These are phyloP conservation scores for Cydonia oblonga DNA, from an alignment of 331 rosid genomes.

Conservation along the genomic window DNA sequence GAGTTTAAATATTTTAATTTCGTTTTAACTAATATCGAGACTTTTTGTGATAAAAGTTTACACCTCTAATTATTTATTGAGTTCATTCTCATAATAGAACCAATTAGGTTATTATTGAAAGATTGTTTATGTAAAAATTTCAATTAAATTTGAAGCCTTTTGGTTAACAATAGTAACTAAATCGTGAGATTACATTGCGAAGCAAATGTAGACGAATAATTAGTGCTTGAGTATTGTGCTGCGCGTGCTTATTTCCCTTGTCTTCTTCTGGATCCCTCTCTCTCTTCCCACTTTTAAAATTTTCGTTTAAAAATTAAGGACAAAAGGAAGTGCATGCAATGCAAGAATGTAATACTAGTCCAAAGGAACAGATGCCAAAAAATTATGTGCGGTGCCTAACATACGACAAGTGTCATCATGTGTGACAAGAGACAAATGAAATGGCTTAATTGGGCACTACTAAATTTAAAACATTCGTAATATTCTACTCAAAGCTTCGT, in stretches of 20 bases:
- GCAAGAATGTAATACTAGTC: not conserved
- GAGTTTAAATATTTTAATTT: too few relatives aligned
- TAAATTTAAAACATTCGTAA: not conserved
- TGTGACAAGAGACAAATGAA: not conserved
- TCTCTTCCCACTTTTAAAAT: not conserved
- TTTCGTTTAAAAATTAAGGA: not conserved
- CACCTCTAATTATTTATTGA: too few relatives aligned
- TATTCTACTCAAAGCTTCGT: not conserved
- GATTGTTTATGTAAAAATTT: too few relatives aligned
- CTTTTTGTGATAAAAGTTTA: accelerated
- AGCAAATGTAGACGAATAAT: too few relatives aligned
- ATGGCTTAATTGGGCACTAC: not conserved
- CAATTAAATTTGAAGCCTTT: too few relatives aligned
- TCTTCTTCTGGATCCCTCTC: not conserved
- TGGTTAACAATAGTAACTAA: too few relatives aligned
- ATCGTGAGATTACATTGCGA: too few relatives aligned
- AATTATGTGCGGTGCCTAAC: not conserved
- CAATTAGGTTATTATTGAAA: too few relatives aligned
- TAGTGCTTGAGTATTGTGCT: not conserved
- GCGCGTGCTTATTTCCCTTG: not conserved
- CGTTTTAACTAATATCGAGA: accelerated
- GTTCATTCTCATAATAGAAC: too few relatives aligned
- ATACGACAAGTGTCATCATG: not conserved
- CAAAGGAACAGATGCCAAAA: not conserved
- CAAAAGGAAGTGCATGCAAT: not conserved